A percentile compares a stretch with the other conserved stretches of the same genome.
Evolutionary conservation across 306 rosid genomes (phyloP).

Genomic region (Glycine soja): DNA sequence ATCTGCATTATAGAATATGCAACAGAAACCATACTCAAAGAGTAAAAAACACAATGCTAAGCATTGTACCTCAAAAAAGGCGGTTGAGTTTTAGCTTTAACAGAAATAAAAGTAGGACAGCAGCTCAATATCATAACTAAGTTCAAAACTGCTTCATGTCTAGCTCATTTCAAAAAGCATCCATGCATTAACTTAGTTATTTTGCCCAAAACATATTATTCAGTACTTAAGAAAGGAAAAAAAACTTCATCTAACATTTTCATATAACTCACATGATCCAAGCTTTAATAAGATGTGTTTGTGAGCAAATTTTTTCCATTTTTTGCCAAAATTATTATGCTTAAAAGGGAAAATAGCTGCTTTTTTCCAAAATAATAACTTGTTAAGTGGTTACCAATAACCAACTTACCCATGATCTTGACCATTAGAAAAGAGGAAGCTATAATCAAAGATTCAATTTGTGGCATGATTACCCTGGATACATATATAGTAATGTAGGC

Average conservation of each 20-base stretch:
- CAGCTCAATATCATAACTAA: background rate
- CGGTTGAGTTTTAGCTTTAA: slow-evolving; percentile 12
- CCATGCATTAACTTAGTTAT: background rate
- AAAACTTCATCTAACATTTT: no score
- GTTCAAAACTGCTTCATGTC: background rate
- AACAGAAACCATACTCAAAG: background rate
- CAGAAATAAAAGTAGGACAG: background rate
- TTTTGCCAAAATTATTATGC: background rate
- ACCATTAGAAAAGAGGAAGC: slow-evolving; percentile 20
- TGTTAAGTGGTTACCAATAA: slow-evolving; percentile 1
- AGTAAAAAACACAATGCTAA: background rate
- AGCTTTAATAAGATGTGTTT: background rate
- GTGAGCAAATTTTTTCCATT: background rate
- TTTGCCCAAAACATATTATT: slow-evolving; percentile 5
- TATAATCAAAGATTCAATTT: background rate
- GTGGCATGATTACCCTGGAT: background rate
- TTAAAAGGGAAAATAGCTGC: background rate
- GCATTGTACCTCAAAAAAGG: slow-evolving; percentile 7
- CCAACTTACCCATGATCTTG: slow-evolving; percentile 12
- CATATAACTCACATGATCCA: background rate
- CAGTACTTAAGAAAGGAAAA: no score
- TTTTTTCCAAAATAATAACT: background rate
- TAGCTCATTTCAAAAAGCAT: background rate
- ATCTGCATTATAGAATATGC: slow-evolving; percentile 4
- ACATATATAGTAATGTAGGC: background rate